Conservation (phyloP, 768 basidiomycete species). For the Hygrocybe coccinea region DNA sequence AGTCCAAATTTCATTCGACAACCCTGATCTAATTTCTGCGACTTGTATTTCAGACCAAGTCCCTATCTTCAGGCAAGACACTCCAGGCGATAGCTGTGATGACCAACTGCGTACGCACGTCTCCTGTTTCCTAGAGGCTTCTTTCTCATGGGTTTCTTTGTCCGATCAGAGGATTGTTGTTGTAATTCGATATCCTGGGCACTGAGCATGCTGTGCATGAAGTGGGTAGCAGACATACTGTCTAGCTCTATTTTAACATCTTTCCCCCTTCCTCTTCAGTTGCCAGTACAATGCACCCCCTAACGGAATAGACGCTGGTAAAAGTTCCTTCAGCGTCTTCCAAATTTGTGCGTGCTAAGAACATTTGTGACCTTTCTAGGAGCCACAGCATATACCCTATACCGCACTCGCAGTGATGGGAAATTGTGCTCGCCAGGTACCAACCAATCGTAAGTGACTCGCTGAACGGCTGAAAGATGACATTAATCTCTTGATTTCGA, state of each 20-base stretch:
- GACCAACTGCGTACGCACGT: slow-evolving; percentile 19
- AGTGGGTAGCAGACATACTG: slow-evolving; percentile 10
- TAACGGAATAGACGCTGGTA: slow-evolving; percentile 10
- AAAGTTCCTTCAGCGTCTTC: background rate
- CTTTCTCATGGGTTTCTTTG: background rate
- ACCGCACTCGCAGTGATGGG: slow-evolving; percentile 7
- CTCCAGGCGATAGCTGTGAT: slow-evolving; percentile 23
- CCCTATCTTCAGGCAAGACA: slow-evolving; percentile 16
- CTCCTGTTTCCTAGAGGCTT: background rate
- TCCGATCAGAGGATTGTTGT: slow-evolving; percentile 19
- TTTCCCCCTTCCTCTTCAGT: slow-evolving; percentile 7
- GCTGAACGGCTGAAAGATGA: too few species aligned
- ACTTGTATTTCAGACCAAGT: slow-evolving; percentile 17
- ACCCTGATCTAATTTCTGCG: background rate
- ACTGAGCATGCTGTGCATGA: slow-evolving; percentile 26
- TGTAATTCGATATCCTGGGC: slow-evolving; percentile 26
- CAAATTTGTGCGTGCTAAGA: background rate
- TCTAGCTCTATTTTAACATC: background rate
- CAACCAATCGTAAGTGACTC: too few species aligned
- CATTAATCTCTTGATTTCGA: background rate
- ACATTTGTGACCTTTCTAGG: background rate
- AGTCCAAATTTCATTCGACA: background rate
- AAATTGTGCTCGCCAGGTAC: slow-evolving; percentile 16
- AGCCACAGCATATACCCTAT: slow-evolving; percentile 5
- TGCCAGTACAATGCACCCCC: slow-evolving; percentile 19